Evolutionary conservation across 1,284 basidiomycete genomes (phyloP), one percentile per base, ranked within the genome.

Genomic region (Apiotrichum brassicae): DNA sequence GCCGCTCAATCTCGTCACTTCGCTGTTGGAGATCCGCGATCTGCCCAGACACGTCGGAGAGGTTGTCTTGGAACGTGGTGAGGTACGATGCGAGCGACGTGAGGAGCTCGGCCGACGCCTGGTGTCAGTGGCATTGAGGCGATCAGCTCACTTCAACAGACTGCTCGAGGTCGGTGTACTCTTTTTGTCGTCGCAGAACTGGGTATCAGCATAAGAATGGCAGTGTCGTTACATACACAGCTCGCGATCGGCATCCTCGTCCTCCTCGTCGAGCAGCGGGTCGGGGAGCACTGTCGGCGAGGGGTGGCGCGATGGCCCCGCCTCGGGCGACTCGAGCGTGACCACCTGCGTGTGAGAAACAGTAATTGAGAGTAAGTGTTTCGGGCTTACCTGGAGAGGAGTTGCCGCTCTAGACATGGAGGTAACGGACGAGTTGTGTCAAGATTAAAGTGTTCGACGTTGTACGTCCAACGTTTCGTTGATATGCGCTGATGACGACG

Each of bases 51-150:
- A 97, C 92, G 2, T 85, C 83, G 4, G 87, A 86, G 6, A 99
- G 78, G 72, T 99, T 93, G 59, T 81, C 85, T 71, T 97, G 92
- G 63, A 98, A 99, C 0, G 89, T 94, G 2, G 90, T 90, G 11
- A 97, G 79, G 70, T 97, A 97, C 2, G 82, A 78, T 59, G 93
- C 85, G 4, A 98, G 79, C 1, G 88, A 88, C 57, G 87, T 83
- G 40, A 97, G 77, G 35, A 97, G 77, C 57, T 79, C 77, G 34
- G 57, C 63, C 49, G 70, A 71, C 4, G 71, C 68, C 69, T 73
- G 49, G 28, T 9, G 41, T 53, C 42, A 51, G 42, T 32, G 4
- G 20, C n/a, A 6, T 14, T 3, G 13, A 19, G 23, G 16, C 23
- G 6, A 51, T 30, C 11, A 30, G n/a, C 63, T 49, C 38, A 63